Evolutionary conservation across 2,329 filamentous ascomycete species (phyloP), one percentile per base, ranked within the genome.

Genomic region (Neopestalotiopsis sp.): DNA sequence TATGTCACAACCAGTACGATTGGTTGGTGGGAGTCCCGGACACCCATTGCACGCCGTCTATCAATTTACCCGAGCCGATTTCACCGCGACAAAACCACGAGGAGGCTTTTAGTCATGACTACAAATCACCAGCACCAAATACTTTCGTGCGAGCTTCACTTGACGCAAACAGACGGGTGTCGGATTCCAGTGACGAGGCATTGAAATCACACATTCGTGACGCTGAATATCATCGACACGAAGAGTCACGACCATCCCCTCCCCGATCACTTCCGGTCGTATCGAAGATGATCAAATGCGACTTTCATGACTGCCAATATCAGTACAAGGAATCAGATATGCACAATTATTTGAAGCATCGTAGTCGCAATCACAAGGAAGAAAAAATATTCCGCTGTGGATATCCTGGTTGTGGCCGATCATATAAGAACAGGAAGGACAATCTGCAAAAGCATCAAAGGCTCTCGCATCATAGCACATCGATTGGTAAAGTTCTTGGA

Each of bases 361-460:
- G 14, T 4, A 63, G 10, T 5, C 32, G 61, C 1, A 63, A 42
- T n/a, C 61, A 63, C 12, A 63, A 3, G 13, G 17, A 1, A 17
- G 61, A 63, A 13, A 5, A 20, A 2, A 24, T 17, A 40, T 63
- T 20, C 24, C 17, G 13, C 13, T 63, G 61, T 20, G 9, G 2
- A 24, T 53, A 9, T 63, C 32, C 32, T 14, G 32, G 32, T 3
- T 63, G 61, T 10, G 14, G 24, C n/a, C 32, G 24, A 14, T 20
- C 12, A 2, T 63, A 24, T 28, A 59, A 38, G 12, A 63, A 42
- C 9, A 34, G 61, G 6, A 63, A 42, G n/a, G 61, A 63, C 5
- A 63, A 63, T 63, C 38, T 63, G n/a, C 5, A 17, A 42, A 63
- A 63, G 32, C 61, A 63, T 24, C 61, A 63, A 34, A 38, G 30